These are phyloP conservation scores for Scedosporium aurantiacum DNA, from an alignment of 2,329 filamentous ascomycete genomes.

Conservation along the genomic window DNA sequence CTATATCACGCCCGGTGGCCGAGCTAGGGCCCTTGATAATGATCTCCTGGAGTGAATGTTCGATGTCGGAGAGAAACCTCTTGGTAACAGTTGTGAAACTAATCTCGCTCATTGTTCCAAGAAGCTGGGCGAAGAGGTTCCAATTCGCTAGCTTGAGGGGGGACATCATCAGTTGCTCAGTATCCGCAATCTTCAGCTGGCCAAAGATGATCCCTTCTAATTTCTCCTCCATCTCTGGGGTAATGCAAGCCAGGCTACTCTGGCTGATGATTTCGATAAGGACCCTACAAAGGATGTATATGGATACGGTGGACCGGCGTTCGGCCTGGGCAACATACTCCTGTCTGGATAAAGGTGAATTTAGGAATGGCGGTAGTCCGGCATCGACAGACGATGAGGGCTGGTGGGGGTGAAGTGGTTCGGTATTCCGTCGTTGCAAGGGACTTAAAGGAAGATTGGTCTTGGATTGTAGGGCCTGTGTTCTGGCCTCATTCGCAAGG, in stretches of 20 bases:
- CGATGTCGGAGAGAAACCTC: constrained; percentile 73
- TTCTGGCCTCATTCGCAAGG: constrained; percentile 59
- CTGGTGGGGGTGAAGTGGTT: constrained; percentile 44
- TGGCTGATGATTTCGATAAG: constrained; percentile 90
- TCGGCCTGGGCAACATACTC: constrained; percentile 72
- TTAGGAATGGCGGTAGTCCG: constrained; percentile 16
- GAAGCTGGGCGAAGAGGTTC: constrained; percentile 82
- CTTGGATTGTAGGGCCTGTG: constrained; percentile 43
- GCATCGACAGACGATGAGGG: constrained; percentile 12
- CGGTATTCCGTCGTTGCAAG: constrained; percentile 62
- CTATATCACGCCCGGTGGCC: constrained; percentile 50
- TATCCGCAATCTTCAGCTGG: constrained; percentile 83
- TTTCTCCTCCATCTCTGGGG: constrained; percentile 83
- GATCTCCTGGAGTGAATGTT: constrained; percentile 65
- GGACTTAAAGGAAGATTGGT: constrained; percentile 31
- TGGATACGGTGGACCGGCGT: constrained; percentile 83
- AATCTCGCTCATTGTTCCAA: constrained; percentile 92
- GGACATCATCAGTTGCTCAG: constrained; percentile 66
- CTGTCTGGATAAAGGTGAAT: constrained; percentile 36
- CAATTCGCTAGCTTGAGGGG: constrained; percentile 86
- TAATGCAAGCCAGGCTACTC: constrained; percentile 72
- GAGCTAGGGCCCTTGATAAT: constrained; percentile 54
- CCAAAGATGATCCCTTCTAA: constrained; percentile 92
- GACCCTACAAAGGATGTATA: constrained; percentile 89
- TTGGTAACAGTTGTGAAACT: constrained; percentile 78